A percentile compares a stretch with the other conserved stretches of the same genome.
phyloP scores from a whole-genome alignment of 2,329 filamentous ascomycete genomes.

The Bipolaris sorokiniana region DNA sequence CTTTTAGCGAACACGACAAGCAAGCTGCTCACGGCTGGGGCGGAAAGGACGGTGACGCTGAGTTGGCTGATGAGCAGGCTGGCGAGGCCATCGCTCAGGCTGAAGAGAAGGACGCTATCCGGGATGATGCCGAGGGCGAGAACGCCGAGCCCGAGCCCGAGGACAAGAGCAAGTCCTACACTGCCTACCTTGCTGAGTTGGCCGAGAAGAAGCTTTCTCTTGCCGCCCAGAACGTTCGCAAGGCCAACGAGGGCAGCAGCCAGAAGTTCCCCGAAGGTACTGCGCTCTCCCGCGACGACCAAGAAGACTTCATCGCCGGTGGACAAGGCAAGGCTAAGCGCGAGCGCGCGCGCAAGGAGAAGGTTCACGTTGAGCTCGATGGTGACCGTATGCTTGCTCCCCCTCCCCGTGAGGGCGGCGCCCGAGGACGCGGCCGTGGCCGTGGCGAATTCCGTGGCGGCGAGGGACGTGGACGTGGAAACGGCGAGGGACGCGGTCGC shows the following conservation, averaged over 20 bases:
- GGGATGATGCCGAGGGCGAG: slow-evolving; percentile 48
- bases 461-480: slow-evolving; percentile 60
- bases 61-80: slow-evolving; percentile 89
- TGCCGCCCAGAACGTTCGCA: slow-evolving; percentile 73
- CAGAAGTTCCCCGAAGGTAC: slow-evolving; percentile 95
- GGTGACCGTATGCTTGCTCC: slow-evolving; percentile 61
- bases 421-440: slow-evolving; percentile 57
- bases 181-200: slow-evolving; percentile 81
- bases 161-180: slow-evolving; percentile 89
- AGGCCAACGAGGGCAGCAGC: slow-evolving; percentile 91
- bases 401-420: slow-evolving; percentile 60
- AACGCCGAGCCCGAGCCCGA: slow-evolving; percentile 64
- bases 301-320: slow-evolving; percentile 76
- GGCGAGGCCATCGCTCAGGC: slow-evolving; percentile 86
- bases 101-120: slow-evolving; percentile 72
- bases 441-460: slow-evolving; percentile 63
- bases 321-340: slow-evolving; percentile 76
- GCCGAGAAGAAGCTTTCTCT: slow-evolving; percentile 79
- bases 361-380: slow-evolving; percentile 88
- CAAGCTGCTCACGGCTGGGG: slow-evolving; percentile 91
- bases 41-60: slow-evolving; percentile 77
- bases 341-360: slow-evolving; percentile 89
- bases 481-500: slow-evolving; percentile 57
- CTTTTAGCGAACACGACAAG: slow-evolving; percentile 76
- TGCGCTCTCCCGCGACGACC: slow-evolving; percentile 62